A percentile compares a stretch with the other conserved stretches of the same genome.
phyloP scores from a whole-genome alignment of 192 early-diverging fungal genomes.

The Cetraspora pellucida region DNA sequence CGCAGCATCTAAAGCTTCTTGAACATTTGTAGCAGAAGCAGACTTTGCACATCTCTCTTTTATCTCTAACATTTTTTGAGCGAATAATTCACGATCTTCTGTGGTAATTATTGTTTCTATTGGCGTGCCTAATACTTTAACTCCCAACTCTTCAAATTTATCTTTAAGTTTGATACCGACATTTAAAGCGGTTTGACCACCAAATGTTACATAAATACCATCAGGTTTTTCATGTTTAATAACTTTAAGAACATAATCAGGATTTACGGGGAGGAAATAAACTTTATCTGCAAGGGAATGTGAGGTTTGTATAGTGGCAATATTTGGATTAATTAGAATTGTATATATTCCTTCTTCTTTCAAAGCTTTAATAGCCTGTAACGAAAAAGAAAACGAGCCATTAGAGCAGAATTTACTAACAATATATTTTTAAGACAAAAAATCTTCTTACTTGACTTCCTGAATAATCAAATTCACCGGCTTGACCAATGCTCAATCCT shows the following conservation, averaged over 20 bases:
- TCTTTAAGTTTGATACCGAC: slow-evolving; percentile 91
- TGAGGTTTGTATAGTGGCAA: slow-evolving; percentile 97
- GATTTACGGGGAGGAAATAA: slow-evolving; percentile 94
- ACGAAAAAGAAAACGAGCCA: not conserved
- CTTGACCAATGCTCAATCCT: slow-evolving; percentile 95
- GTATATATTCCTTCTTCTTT: slow-evolving; percentile 90
- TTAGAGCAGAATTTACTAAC: not conserved
- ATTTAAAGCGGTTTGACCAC: slow-evolving; percentile 96
- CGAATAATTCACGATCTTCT: slow-evolving; percentile 97
- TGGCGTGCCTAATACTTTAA: slow-evolving; percentile 95
- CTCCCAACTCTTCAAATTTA: slow-evolving; percentile 74
- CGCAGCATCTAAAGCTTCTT: slow-evolving; percentile 86
- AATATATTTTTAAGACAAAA: not conserved
- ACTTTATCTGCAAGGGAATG: slow-evolving; percentile 90
- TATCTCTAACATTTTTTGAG: slow-evolving; percentile 80
- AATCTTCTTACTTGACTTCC: slow-evolving; percentile 48
- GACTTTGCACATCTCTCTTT: slow-evolving; percentile 89
- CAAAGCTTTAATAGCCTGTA: slow-evolving; percentile 96
- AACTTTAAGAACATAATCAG: slow-evolving; percentile 89
- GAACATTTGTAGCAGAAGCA: slow-evolving; percentile 81
- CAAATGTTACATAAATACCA: slow-evolving; percentile 94
- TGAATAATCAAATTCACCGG: slow-evolving; percentile 99
- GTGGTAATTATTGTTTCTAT: slow-evolving; percentile 88
- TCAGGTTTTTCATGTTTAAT: slow-evolving; percentile 94
- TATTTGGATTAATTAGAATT: slow-evolving; percentile 98